Evolutionary conservation across 495 filamentous ascomycete species (phyloP), one percentile per base, ranked within the genome.

Genomic region (Aspergillus sclerotioniger): DNA sequence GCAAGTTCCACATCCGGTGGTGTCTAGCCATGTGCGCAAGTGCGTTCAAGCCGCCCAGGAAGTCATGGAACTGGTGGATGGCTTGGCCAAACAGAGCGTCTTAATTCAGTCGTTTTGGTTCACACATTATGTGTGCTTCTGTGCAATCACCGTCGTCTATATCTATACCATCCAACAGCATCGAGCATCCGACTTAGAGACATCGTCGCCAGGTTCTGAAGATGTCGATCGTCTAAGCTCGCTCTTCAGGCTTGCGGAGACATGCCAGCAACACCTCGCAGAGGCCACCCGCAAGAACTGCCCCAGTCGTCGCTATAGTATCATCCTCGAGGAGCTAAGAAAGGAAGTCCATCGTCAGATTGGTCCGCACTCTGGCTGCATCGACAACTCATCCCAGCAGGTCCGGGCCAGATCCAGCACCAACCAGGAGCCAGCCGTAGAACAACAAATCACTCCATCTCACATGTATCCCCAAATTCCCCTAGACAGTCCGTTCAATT

Each of bases 161-260:
- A 81, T 84, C 20, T 77, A 80, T 56, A 76, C 77, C 0, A 84
- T 84, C 50, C 80, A 84, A 51, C 76, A 79, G 32, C 69, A 73
- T 52, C 73, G 66, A 16, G 59, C 69, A 8, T 64, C 60, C 6
- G 62, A 56, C 5, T 58, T 66, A 3, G 63, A 56, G 8, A 56
- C 70, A 1, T 67, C 69, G 0, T 54, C 47, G 8, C 62, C 53
- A 4, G 65, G 65, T 39, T 58, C 61, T 6, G 61, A 67, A 15
- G 67, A 70, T 6, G 39, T 35, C 10, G 56, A 56, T 32, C 66
- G 67, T 12, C 56, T 72, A n/a, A 60, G 66, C 6, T 65, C 64
- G 13, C 61, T 78, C 1, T 75, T 80, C 49, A 52, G 60, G 13
- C 67, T 80, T 7, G 79, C 77, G 29, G 76, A 80, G 41, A 46